Evolutionary conservation across 179 eudicot species (phyloP), one percentile per base, ranked within the genome.

Genomic region (Gypsophila paniculata): DNA sequence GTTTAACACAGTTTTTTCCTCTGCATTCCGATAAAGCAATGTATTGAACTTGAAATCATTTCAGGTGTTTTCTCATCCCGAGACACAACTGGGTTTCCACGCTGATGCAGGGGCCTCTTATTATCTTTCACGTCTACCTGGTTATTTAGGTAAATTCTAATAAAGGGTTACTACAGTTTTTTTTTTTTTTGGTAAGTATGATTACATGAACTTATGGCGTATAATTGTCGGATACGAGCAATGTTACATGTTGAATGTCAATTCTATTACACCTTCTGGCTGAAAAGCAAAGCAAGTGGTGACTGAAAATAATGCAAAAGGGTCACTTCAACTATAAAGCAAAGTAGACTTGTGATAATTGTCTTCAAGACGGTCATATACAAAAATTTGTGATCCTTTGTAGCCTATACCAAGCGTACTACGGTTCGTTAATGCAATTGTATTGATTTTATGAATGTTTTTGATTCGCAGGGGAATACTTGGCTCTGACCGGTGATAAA

Each of bases 71-170:
- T 82, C 85, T 52, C 76, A 81, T 77, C 98, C 94, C 57, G 98
- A 92, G 79, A 82, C 86, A 53, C 98, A 92, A 72, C 74, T 92
- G 71, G 98, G 96, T 77, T 92, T 92, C 68, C 96, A 92, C 83
- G 94, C 98, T 70, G 98, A 92, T 81, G 90, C 90, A 65, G 98
- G 98, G 74, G 94, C 96, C 73, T 90, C 98, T 19, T 92, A 84
- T 79, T 88, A 88, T 81, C 94, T 92, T 73, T 88, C 98, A 65
- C 98, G 90, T 29, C 88, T 92, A 17, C 98, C 98, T 72, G 98
- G 98, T 81, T 90, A 88, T 86, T 75, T 92, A 83, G 97, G 98
- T 92, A 86, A 74, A 18, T 17, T 25, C 61, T 75, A 11, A 19
- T 26, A 58, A 48, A 69, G 18, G 57, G 53, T 63, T 22, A 0